These are phyloP conservation scores for Colletotrichum higginsianum DNA, from an alignment of 2,329 filamentous ascomycete genomes.

Conservation along the genomic window DNA sequence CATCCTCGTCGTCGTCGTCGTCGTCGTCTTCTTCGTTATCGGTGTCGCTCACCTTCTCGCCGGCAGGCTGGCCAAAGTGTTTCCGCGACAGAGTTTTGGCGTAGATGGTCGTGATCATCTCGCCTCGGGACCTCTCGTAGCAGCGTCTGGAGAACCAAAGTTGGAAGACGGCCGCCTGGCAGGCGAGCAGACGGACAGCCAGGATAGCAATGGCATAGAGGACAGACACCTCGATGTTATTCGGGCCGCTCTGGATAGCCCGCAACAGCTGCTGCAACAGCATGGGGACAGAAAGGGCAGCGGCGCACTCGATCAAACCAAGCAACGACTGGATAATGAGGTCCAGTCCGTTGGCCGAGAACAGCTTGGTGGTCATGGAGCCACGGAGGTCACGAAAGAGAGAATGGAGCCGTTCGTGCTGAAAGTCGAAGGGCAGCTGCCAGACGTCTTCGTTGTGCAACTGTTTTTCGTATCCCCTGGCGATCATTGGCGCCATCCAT, in stretches of 20 bases:
- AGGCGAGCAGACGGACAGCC: constrained; percentile 70
- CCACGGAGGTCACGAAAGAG: constrained; percentile 82
- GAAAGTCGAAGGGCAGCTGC: constrained; percentile 84
- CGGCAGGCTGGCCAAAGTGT: constrained; percentile 56
- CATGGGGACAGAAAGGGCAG: constrained; percentile 73
- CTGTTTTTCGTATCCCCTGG: constrained; percentile 73
- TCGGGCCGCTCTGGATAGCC: constrained; percentile 71
- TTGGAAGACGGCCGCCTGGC: constrained; percentile 77
- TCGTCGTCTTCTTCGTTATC: constrained; percentile 45
- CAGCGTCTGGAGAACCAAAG: constrained; percentile 88
- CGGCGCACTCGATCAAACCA: constrained; percentile 72
- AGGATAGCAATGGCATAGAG: constrained; percentile 77
- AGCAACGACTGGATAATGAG: constrained; percentile 77
- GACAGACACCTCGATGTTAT: constrained; percentile 70
- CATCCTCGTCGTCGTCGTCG: constrained; percentile 50
- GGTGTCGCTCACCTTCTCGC: constrained; percentile 35
- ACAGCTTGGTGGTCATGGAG: constrained; percentile 77
- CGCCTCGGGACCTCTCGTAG: constrained; percentile 87
- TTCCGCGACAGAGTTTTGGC: constrained; percentile 82
- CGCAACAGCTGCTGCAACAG: constrained; percentile 80
- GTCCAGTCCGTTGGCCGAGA: constrained; percentile 85
- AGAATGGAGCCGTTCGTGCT: constrained; percentile 81
- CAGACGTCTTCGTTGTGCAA: constrained; percentile 87
- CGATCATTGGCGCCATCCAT: constrained; percentile 85
- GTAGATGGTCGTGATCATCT: constrained; percentile 88